phyloP scores from a whole-genome alignment of 352 stramenopile species.

The Phytophthora hybrid region DNA sequence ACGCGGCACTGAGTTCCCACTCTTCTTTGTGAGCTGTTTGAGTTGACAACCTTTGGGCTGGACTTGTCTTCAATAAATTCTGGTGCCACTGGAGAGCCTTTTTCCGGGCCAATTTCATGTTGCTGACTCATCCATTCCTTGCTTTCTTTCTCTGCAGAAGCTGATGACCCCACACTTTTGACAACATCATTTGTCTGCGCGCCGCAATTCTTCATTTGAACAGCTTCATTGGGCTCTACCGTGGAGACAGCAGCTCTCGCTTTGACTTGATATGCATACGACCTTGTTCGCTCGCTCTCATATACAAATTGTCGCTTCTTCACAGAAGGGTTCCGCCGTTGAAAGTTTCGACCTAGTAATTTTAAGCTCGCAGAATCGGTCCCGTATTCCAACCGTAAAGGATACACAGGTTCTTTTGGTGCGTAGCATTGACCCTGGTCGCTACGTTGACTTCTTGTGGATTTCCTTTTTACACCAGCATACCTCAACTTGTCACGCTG shows the following conservation, averaged over 20 bases:
- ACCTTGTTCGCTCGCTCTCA: not conserved
- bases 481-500: not conserved
- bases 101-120: constrained; percentile 21
- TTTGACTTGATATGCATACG: not conserved
- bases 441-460: constrained; percentile 6
- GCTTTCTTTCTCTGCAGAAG: constrained; percentile 1
- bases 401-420: constrained; percentile 24
- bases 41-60: not conserved
- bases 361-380: constrained; percentile 30
- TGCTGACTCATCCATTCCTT: constrained; percentile 1
- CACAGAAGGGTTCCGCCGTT: constrained; percentile 28
- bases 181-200: constrained; percentile 26
- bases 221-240: not conserved
- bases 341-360: constrained; percentile 26
- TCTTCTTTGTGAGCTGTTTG: constrained; percentile 1
- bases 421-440: not conserved
- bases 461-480: constrained; percentile 2
- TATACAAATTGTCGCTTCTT: constrained; percentile 32
- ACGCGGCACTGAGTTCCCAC: constrained; percentile 30
- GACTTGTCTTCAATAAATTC: not conserved
- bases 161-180: not conserved
- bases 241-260: not conserved
- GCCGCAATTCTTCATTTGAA: constrained; percentile 22
- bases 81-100: constrained; percentile 21
- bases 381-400: constrained; percentile 33